Evolutionary conservation across 75 land plant genomes (phyloP).

Genomic region (Azolla pinnata): DNA sequence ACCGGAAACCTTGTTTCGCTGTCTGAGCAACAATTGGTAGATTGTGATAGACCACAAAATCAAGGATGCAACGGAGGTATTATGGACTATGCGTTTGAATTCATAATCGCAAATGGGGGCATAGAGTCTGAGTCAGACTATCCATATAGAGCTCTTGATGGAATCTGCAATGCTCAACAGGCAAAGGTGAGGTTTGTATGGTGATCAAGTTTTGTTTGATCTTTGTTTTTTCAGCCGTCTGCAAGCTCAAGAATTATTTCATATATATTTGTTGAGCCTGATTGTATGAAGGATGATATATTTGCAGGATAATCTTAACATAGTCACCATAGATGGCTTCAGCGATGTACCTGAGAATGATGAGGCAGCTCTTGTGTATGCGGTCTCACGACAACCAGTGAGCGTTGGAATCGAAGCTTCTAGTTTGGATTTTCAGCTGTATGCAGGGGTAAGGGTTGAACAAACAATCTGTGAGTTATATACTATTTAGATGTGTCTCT

Average conservation of each 20-base stretch:
- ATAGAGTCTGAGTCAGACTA: slow-evolving; percentile 54
- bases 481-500: neutral
- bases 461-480: neutral
- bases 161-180: neutral
- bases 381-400: slow-evolving; percentile 31
- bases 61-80: slow-evolving; percentile 39
- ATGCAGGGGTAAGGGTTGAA: slow-evolving; percentile 10
- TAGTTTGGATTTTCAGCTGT: slow-evolving; percentile 8
- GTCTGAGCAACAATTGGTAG: slow-evolving; percentile 40
- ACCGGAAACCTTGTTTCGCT: slow-evolving; percentile 26
- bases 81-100: slow-evolving; percentile 39
- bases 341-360: slow-evolving; percentile 21
- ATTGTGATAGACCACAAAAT: slow-evolving; percentile 24
- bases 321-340: slow-evolving; percentile 17
- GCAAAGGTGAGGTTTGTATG: neutral
- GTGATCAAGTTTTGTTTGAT: neutral
- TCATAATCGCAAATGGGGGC: slow-evolving; percentile 47
- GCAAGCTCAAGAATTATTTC: neutral
- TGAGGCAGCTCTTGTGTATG: slow-evolving; percentile 20
- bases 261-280: no score
- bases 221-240: neutral
- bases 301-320: neutral
- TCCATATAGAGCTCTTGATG: slow-evolving; percentile 27
- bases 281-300: neutral
- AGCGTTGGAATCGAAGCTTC: slow-evolving; percentile 38